Evolutionary conservation across 2,329 filamentous ascomycete genomes (phyloP), one percentile per base, ranked within the genome.

Genomic region (Graphilbum fragrans): DNA sequence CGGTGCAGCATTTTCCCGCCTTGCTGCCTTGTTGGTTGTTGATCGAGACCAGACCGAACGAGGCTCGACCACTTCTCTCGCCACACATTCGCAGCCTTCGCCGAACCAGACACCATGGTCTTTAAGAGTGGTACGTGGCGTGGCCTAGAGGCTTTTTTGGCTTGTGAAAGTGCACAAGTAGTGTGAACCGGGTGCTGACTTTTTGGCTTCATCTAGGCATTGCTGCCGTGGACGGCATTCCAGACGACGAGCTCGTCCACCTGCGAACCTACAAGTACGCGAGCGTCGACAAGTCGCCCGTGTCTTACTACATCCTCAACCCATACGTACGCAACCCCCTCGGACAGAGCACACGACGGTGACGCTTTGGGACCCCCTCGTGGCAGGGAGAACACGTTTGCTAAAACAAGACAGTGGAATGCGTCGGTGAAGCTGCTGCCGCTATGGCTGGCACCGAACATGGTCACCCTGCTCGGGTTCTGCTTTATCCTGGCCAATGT

Each of bases 231-330:
- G 79, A 82, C 61, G 82, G 82, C 62, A 68, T 96, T 52, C 93
- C 88, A 22, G 86, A 94, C 54, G 87, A 96, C 55, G 86, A 86
- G 41, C 75, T 98, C 52, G 71, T 83, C 46, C 88, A 95, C 60
- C 80, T 98, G 53, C 92, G 87, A 64, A 80, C 82, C 45, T 98
- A 98, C 78, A 93, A 95, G 59, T 98, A 98, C 64, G 94, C 87
- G 53, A 86, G 83, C 55, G 87, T 98, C 62, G 92, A 98, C 70
- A 90, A 94, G 64, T 95, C 88, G 39, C 82, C 84, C 47, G 77
- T 95, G 45, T 96, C 92, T 43, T 77, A 88, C 61, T 94, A 96
- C 63, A 85, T 98, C 57, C 74, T 98, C 39, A 84, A 82, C 52
- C 90, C 94, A 58, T 98, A 94, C 68, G 92, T 96, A 82, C 60